phyloP scores from a whole-genome alignment of 202 grass and related monocot genomes.

The Bolboschoenoplectus hybrid region DNA sequence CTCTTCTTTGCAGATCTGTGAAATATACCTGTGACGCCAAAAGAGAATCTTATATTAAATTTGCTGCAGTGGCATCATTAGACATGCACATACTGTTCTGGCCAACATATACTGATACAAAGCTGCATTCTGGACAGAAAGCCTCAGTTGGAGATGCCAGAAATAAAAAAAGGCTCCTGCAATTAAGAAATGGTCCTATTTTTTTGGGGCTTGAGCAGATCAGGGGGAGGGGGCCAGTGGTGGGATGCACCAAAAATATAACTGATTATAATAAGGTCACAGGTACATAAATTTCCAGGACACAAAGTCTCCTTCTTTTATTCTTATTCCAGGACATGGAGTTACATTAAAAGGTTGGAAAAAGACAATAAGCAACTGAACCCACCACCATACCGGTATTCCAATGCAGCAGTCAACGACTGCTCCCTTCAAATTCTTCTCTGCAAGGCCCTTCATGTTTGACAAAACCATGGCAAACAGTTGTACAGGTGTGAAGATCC shows the following conservation, averaged over 20 bases:
- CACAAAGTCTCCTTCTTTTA: background rate
- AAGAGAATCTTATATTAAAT: conserved; percentile 18
- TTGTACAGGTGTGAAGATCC: conserved; percentile 65
- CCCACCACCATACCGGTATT: conserved; percentile 46
- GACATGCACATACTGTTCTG: background rate
- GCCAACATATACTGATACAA: background rate
- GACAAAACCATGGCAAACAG: conserved; percentile 81
- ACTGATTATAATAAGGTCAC: background rate
- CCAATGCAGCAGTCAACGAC: conserved; percentile 92
- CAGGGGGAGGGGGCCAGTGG: background rate
- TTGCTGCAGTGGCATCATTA: conserved; percentile 19
- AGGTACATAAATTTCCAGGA: background rate
- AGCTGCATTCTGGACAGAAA: background rate
- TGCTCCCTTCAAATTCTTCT: conserved; percentile 59
- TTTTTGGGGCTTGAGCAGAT: background rate
- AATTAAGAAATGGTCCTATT: background rate
- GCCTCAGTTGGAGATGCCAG: background rate
- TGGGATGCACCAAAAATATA: background rate
- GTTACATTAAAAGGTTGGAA: background rate
- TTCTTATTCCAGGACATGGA: background rate
- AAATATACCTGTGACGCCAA: conserved; percentile 55
- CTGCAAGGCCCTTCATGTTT: conserved; percentile 76
- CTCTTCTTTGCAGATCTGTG: conserved; percentile 75
- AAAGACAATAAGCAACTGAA: background rate
- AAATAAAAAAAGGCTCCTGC: background rate